phyloP scores from a whole-genome alignment of 2,329 filamentous ascomycete species.

The Parascedosporium putredinis region DNA sequence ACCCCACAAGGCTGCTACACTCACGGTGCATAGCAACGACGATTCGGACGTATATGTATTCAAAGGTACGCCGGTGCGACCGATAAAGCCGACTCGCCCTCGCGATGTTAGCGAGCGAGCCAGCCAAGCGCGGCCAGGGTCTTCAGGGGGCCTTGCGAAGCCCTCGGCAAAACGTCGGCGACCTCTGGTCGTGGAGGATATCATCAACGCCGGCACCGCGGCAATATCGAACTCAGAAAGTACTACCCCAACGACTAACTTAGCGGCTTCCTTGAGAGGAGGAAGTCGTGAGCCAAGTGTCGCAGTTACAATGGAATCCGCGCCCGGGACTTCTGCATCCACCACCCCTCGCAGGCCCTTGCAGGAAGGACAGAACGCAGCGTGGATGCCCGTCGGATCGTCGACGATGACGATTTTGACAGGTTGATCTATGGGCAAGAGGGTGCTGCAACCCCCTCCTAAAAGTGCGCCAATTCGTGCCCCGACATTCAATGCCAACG shows the following conservation, averaged over 20 bases:
- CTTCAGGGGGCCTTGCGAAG: background rate
- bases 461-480: background rate
- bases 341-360: background rate
- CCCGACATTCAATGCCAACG: background rate
- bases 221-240: background rate
- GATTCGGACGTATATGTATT: background rate
- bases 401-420: slow-evolving; percentile 3
- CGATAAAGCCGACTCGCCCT: background rate
- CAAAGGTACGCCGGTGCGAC: background rate
- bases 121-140: background rate
- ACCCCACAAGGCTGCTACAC: background rate
- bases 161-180: background rate
- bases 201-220: background rate
- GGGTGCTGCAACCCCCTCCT: background rate
- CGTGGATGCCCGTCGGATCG: background rate
- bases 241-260: background rate
- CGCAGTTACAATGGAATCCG: too few relatives aligned
- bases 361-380: background rate
- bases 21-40: background rate
- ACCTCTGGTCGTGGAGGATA: background rate
- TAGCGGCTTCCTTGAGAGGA: background rate
- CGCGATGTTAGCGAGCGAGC: background rate
- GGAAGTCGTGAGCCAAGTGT: background rate
- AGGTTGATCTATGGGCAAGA: slow-evolving; percentile 3
- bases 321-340: too few relatives aligned